Evolutionary conservation across 345 rosid species (phyloP), one percentile per base, ranked within the genome.

Genomic region (Laguncularia racemosa): DNA sequence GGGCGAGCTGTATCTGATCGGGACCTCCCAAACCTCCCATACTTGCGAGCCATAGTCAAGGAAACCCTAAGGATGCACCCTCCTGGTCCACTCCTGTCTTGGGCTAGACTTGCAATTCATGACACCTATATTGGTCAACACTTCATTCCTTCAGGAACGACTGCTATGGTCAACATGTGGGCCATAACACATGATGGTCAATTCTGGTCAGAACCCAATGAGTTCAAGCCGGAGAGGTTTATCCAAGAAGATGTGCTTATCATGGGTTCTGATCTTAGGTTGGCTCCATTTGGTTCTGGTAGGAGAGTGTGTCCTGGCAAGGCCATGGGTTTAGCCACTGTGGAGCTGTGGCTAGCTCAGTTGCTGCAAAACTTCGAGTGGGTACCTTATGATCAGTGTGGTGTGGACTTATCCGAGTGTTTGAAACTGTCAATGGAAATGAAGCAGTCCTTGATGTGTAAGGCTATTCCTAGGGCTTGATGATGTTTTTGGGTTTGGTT

Each of bases 151-250:
- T 33, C 44, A n/a, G 91, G 97, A 68, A 90, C 97, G 71, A 90
- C 93, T 0, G 93, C 96, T 2, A 87, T 87, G 93, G 96, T 90
- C 56, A 90, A 90, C 71, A 90, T 90, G 97, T 90, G 97, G 97
- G 97, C 97, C 75, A 85, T 90, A 18, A 62, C 82, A 4, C 67
- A 91, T 78, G 97, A 90, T 77, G 87, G 85, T 14, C 60, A 75
- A 3, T 75, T 73, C 53, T 90, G 97, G 97, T 62, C 49, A 4
- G 76, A 87, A 80, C 91, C 97, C 11, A 74, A 78, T 49, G 65
- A 68, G 67, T 87, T 83, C 66, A 73, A 57, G 67, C 93, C 95
- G 11, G 91, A 81, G 16, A 66, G 97, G 51, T 90, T 90, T 57
- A 52, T 81, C 50, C 52, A 71, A 3, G 80, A 66, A 0, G 82